Evolutionary conservation across 2,329 filamentous ascomycete genomes (phyloP).

Genomic region (Colletotrichum eleusines): DNA sequence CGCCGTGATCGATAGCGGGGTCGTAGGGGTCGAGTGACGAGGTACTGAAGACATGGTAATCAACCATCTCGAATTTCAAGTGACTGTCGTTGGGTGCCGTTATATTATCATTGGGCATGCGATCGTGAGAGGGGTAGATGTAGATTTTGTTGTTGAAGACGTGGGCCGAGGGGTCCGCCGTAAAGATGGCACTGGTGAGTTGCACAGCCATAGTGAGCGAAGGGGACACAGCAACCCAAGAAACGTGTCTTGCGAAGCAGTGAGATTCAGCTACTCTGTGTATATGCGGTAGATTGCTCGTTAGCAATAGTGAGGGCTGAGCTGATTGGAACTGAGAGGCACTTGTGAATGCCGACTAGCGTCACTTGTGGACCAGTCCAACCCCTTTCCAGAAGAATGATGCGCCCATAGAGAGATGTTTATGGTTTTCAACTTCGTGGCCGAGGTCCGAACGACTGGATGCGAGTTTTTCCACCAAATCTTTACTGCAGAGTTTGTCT

Average conservation of each 20-base stretch:
- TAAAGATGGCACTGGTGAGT: constrained; percentile 80
- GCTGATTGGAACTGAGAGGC: neutral
- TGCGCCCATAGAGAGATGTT: constrained; percentile 13
- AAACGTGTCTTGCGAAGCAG: neutral
- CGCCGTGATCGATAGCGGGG: constrained; percentile 79
- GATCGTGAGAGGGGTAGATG: constrained; percentile 85
- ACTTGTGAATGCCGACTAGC: neutral
- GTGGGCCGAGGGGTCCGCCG: constrained; percentile 83
- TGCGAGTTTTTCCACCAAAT: constrained; percentile 41
- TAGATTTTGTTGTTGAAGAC: constrained; percentile 82
- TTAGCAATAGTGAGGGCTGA: neutral
- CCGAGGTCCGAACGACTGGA: constrained; percentile 32
- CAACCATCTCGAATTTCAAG: constrained; percentile 86
- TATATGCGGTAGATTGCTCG: no score
- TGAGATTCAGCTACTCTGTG: no score
- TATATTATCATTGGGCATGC: constrained; percentile 79
- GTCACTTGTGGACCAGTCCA: neutral
- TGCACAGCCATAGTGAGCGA: constrained; percentile 58
- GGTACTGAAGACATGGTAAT: constrained; percentile 82
- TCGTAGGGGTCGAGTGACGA: constrained; percentile 64
- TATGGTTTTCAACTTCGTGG: neutral
- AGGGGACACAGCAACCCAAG: neutral
- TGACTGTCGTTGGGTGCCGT: constrained; percentile 83
- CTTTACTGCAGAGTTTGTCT: constrained; percentile 35
- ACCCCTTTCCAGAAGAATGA: neutral